Evolutionary conservation across 306 rosid genomes (phyloP), one percentile per base, ranked within the genome.

Genomic region (Geum urbanum): DNA sequence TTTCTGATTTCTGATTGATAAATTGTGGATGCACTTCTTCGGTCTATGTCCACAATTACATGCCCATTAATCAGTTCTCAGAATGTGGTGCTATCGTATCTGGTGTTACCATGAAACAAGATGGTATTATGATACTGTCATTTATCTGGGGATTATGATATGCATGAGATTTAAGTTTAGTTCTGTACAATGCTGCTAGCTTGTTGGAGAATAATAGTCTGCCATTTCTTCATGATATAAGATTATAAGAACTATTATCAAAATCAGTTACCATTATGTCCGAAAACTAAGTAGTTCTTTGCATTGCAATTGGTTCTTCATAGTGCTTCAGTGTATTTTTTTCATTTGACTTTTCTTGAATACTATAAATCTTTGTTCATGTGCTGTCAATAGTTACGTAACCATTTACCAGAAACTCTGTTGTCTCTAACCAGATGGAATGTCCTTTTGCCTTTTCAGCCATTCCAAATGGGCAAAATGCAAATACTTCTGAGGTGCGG

Each of bases 401-500:
- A 47, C 45, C 52, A 24, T 45, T 53, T 32, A 32, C 37, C 3
- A 46, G 11, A 63, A 27, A 27, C 46, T 53, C 20, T 32, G 6
- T 9, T 7, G 6, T 61, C n/a, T 47, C 72, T 73, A 53, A 67
- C 53, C 54, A 66, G 22, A 39, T 19, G 1, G 53, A 59, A 18
- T 48, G 19, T 39, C 44, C n/a, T 55, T 77, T 20, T 67, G 44
- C 60, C 66, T 76, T 75, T 81, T 79, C 76, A 84, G 92, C 87
- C 70, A 69, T 73, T 73, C 80, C 82, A 63, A 80, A 77, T 68
- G 82, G 86, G 76, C 89, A 76, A 20, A 85, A 82, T 57, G 71
- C 89, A 45, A 80, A 73, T 70, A 82, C 85, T 73, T 76, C 88
- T 54, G 86, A 86, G 95, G 98, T 92, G 86, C 15, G 81, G 63